Conservation (phyloP, 176 grass and related monocot genomes). For the Raddia guianensis region DNA sequence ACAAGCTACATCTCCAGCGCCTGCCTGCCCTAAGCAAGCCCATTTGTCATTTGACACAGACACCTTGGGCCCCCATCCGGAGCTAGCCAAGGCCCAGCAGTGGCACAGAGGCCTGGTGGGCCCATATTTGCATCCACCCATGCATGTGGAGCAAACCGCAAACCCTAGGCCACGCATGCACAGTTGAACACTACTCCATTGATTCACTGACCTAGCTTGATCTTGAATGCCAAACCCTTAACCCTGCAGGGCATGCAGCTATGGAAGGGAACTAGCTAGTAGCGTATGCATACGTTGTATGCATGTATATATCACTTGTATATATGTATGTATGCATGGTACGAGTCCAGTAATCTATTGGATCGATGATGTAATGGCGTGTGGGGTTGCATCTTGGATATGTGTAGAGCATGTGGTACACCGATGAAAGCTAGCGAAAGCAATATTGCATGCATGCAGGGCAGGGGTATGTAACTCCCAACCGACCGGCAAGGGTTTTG, state of each 20-base stretch:
- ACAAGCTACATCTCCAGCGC: not conserved
- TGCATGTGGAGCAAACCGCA: conserved; percentile 9
- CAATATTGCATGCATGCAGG: not conserved
- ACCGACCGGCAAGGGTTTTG: conserved; percentile 7
- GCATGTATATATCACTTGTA: too few species aligned
- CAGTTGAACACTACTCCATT: not conserved
- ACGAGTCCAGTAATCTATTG: not conserved
- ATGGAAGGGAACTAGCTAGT: not conserved
- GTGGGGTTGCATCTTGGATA: not conserved
- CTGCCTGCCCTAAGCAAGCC: conserved; percentile 3
- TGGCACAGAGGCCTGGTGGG: not conserved
- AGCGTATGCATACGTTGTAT: not conserved
- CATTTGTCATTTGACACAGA: conserved; percentile 16
- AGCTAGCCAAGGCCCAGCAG: conserved; percentile 16
- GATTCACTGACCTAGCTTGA: not conserved
- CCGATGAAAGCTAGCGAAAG: not conserved
- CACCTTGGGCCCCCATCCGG: conserved; percentile 20
- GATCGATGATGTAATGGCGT: not conserved
- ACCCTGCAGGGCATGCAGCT: not conserved
- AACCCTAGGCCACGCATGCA: conserved; percentile 13
- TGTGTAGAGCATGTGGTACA: not conserved
- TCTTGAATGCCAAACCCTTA: conserved; percentile 36
- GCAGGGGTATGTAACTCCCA: not conserved
- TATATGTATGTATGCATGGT: not conserved
- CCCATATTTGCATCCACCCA: not conserved